Conservation (phyloP, 768 basidiomycete genomes). For the Termitomyces sp. region DNA sequence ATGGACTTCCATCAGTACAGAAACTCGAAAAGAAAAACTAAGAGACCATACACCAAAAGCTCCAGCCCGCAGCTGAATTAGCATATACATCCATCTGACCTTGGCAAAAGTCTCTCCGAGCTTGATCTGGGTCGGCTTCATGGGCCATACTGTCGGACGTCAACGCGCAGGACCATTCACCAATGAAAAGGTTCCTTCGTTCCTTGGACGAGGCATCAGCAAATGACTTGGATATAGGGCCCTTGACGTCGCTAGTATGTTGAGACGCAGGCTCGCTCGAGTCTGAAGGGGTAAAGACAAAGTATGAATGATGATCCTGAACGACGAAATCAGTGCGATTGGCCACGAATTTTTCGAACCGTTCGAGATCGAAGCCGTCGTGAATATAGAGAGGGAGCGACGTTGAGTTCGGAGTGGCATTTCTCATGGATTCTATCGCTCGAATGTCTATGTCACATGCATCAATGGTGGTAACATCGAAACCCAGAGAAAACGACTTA, state of each 20-base stretch:
- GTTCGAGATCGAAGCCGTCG: slow-evolving; percentile 61
- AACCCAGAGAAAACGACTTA: slow-evolving; percentile 28
- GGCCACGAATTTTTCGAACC: slow-evolving; percentile 50
- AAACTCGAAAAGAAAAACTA: neutral
- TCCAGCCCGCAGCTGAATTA: slow-evolving; percentile 59
- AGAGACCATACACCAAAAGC: slow-evolving; percentile 60
- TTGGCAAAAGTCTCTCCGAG: slow-evolving; percentile 51
- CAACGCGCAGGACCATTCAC: slow-evolving; percentile 82
- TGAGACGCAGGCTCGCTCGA: slow-evolving; percentile 46
- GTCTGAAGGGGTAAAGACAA: slow-evolving; percentile 62
- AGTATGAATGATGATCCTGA: slow-evolving; percentile 74
- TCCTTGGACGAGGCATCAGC: slow-evolving; percentile 24
- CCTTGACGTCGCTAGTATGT: slow-evolving; percentile 51
- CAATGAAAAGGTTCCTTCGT: slow-evolving; percentile 61
- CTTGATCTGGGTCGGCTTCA: slow-evolving; percentile 42
- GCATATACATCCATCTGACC: slow-evolving; percentile 60
- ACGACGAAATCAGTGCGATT: slow-evolving; percentile 60
- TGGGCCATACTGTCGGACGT: slow-evolving; percentile 55
- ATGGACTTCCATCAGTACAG: slow-evolving; percentile 1
- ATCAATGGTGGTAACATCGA: slow-evolving; percentile 5
- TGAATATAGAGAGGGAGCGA: slow-evolving; percentile 65
- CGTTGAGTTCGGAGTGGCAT: slow-evolving; percentile 29
- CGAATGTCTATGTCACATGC: slow-evolving; percentile 40
- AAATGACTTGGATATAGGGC: slow-evolving; percentile 35
- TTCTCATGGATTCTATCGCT: slow-evolving; percentile 49